Conservation (phyloP, 495 filamentous ascomycete species). For the Penicillium robsamsonii region DNA sequence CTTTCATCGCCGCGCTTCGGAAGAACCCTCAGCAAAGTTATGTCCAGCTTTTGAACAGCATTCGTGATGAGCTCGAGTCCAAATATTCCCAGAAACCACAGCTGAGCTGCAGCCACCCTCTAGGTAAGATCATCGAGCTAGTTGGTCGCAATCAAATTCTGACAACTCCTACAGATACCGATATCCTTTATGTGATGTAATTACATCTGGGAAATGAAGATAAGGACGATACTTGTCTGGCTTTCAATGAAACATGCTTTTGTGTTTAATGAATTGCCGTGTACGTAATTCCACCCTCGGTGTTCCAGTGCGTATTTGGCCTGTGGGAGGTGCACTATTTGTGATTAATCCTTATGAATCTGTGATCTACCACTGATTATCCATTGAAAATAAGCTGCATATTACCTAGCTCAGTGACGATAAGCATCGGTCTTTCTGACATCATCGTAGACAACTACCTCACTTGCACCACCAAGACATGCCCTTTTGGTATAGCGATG, state of each 20-base stretch:
- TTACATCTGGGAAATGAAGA: constrained; percentile 5
- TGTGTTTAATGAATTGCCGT: constrained; percentile 17
- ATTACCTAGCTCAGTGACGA: constrained; percentile 7
- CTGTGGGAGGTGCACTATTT: constrained; percentile 12
- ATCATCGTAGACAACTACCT: constrained; percentile 17
- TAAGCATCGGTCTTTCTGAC: constrained; percentile 15
- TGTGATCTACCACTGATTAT: constrained; percentile 7
- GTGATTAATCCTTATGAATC: constrained; percentile 20
- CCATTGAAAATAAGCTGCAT: background rate
- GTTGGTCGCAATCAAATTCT: constrained; percentile 12
- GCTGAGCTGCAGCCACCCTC: constrained; percentile 91
- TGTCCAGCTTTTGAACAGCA: constrained; percentile 90
- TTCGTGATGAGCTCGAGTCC: constrained; percentile 82
- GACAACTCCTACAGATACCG: constrained; percentile 50
- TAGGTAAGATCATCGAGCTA: constrained; percentile 60
- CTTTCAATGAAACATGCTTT: constrained; percentile 8
- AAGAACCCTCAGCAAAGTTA: constrained; percentile 99
- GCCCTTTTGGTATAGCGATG: background rate
- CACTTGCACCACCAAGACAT: background rate
- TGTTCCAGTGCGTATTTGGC: constrained; percentile 14
- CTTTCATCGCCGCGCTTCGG: constrained; percentile 89
- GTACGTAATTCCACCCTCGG: constrained; percentile 26
- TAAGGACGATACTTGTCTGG: background rate
- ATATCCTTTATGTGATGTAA: constrained; percentile 67
- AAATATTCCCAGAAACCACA: constrained; percentile 97